Base-by-base conservation (phyloP, 805 yeast species). In the Sugiyamaella qingdaonensis region DNA sequence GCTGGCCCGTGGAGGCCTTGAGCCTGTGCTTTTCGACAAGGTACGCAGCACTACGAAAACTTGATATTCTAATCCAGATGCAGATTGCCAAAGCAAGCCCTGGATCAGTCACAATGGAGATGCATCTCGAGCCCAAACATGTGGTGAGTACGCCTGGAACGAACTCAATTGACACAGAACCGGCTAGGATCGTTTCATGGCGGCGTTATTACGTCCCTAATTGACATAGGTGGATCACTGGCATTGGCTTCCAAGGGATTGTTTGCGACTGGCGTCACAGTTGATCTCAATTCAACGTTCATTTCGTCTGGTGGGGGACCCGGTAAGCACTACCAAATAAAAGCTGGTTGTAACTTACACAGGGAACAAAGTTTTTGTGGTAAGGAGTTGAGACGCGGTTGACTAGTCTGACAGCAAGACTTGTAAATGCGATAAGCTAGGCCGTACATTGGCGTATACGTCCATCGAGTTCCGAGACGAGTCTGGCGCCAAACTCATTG, bases 181-280 rank as follows among this genome's bases (percentile, higher is more conserved):
- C 68, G 77, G 10, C 64, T 73, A 11, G 63, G 67, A 33, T 68
- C 67, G 14, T 63, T 73, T 34, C 77, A 73, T 47, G 77, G 77
- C 16, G 77, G 76, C 0, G 68, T 73, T 3, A 58, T 74, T 27
- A 72, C 76, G 13, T 62, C 72, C 4, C 62, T 62, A 19, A 75
- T 73, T 3, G 78, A 73, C 51, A 63, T 73, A 3, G 78, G 76
- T 7, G 78, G 78, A 11, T 73, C 78, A 10, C 59, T 73, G 51
- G 77, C 78, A 1, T 59, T 73, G 8, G 68, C 77, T 1, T 67
- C 75, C 18, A 59, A 68, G 14, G 78, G 78, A 8, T 49, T 72
- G 61, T 74, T 63, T 49, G 55, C 65, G 55, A 74, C 78, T 1
- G 78, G 78, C 4, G 78, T 73, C 32, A 64, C 74, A 16, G 74